A percentile compares a stretch with the other conserved stretches of the same genome.
phyloP scores from a whole-genome alignment of 164 flowering plant species.

The Nelumbo lutea region DNA sequence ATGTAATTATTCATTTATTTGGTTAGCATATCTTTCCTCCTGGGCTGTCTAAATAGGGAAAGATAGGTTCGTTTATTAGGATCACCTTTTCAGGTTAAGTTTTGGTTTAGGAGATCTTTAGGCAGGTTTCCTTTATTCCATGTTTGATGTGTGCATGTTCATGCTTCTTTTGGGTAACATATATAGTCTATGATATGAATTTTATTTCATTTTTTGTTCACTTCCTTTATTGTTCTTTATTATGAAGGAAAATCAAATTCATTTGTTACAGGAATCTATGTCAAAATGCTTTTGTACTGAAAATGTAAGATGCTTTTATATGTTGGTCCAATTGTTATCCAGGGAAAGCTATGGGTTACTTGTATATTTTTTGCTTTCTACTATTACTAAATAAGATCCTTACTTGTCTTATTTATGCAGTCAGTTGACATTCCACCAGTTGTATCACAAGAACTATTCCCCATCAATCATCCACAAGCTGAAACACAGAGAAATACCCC shows the following conservation, averaged over 20 bases:
- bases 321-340: not conserved
- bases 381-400: not conserved
- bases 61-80: too few relatives aligned
- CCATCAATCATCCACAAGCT: conserved; percentile 32
- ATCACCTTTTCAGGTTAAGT: too few relatives aligned
- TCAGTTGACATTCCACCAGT: conserved; percentile 38
- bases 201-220: not conserved
- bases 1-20: too few relatives aligned
- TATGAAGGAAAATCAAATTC: not conserved
- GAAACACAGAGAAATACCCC: conserved; percentile 35
- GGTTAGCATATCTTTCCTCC: too few relatives aligned
- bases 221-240: not conserved
- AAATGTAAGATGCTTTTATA: too few relatives aligned
- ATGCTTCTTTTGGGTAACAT: too few relatives aligned
- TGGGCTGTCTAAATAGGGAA: too few relatives aligned
- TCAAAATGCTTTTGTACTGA: not conserved
- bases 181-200: not conserved
- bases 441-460: conserved; percentile 43
- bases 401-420: conserved; percentile 31
- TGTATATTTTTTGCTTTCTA: not conserved
- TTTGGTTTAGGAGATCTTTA: too few relatives aligned
- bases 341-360: not conserved
- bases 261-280: not conserved
- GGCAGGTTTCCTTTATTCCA: too few relatives aligned
- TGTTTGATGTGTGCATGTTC: too few relatives aligned